Conservation (phyloP, 345 rosid genomes). For the Citrus mangshanensis region DNA sequence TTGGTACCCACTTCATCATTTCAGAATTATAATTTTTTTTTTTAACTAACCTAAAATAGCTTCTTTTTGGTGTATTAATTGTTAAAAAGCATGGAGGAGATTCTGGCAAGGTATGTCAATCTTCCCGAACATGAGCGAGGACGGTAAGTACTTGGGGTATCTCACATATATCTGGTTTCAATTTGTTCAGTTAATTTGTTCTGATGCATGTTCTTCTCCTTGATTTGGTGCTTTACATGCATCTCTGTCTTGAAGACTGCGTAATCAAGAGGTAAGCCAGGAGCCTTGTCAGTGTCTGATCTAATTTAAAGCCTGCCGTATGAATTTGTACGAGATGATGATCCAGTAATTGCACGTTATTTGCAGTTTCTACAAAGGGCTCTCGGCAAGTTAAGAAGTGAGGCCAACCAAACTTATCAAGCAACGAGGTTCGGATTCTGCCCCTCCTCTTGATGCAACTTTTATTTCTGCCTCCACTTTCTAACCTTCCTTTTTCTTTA, state of each 20-base stretch:
- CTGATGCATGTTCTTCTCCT: background rate
- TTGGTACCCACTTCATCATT: background rate
- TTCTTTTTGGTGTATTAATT: background rate
- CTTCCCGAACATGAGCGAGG: conserved; percentile 48
- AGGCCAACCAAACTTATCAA: conserved; percentile 17
- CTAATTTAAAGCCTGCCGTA: too few relatives aligned
- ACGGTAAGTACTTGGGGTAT: conserved; percentile 22
- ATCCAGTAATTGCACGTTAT: too few relatives aligned
- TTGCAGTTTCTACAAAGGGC: conserved; percentile 31
- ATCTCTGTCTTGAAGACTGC: conserved; percentile 15
- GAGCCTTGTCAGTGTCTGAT: background rate
- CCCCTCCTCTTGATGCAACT: too few relatives aligned
- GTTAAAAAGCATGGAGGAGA: conserved; percentile 46
- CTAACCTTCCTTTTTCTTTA: too few relatives aligned
- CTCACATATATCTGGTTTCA: too few relatives aligned
- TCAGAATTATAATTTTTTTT: too few relatives aligned
- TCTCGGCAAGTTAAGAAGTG: conserved; percentile 28
- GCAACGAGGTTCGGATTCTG: conserved; percentile 16
- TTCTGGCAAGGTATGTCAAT: conserved; percentile 35
- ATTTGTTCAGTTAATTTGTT: background rate
- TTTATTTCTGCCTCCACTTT: too few relatives aligned
- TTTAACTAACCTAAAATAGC: background rate
- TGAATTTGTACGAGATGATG: background rate
- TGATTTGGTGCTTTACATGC: background rate
- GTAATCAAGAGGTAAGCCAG: conserved; percentile 28